Evolutionary conservation across 192 early-diverging fungal genomes (phyloP).

Genomic region (Coemansia sp.): DNA sequence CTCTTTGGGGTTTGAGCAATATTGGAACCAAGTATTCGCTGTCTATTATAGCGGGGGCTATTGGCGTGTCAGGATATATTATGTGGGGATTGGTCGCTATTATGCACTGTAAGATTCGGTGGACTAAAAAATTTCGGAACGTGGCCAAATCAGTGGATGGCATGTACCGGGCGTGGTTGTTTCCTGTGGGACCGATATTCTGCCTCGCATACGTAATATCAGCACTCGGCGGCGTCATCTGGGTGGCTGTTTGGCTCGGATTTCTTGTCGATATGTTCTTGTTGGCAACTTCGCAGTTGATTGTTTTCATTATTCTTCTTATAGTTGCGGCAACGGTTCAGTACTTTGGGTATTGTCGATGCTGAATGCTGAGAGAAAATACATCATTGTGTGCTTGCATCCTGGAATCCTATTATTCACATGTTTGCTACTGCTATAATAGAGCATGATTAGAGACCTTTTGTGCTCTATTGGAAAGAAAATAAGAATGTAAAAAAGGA

Average conservation of each 20-base stretch:
- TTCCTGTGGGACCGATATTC: slow-evolving; percentile 22
- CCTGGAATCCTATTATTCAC: too few species aligned
- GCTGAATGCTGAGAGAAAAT: background rate
- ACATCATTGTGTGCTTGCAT: too few species aligned
- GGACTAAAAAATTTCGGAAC: slow-evolving; percentile 18
- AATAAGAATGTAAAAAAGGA: too few species aligned
- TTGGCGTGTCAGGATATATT: slow-evolving; percentile 23
- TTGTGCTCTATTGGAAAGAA: too few species aligned
- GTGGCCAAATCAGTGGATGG: background rate
- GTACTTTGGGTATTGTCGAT: slow-evolving; percentile 26
- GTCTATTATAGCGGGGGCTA: slow-evolving; percentile 18
- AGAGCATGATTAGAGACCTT: too few species aligned
- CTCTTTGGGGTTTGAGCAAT: slow-evolving; percentile 20
- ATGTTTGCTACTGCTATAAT: too few species aligned
- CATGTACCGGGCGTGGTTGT: slow-evolving; percentile 15
- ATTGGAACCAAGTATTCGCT: slow-evolving; percentile 13
- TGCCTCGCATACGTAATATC: slow-evolving; percentile 13
- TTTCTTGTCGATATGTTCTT: slow-evolving; percentile 27
- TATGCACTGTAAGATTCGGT: slow-evolving; percentile 34
- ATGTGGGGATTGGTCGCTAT: slow-evolving; percentile 27
- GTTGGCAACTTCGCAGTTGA: slow-evolving; percentile 17
- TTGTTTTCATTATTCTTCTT: slow-evolving; percentile 18
- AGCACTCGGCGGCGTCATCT: slow-evolving; percentile 13
- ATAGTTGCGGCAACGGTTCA: slow-evolving; percentile 16
- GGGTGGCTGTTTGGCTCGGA: slow-evolving; percentile 11